Percentiles rank a stretch among this genome's conserved stretches.
phyloP scores from a whole-genome alignment of 495 filamentous ascomycete genomes.

The Xylaria palmicola region DNA sequence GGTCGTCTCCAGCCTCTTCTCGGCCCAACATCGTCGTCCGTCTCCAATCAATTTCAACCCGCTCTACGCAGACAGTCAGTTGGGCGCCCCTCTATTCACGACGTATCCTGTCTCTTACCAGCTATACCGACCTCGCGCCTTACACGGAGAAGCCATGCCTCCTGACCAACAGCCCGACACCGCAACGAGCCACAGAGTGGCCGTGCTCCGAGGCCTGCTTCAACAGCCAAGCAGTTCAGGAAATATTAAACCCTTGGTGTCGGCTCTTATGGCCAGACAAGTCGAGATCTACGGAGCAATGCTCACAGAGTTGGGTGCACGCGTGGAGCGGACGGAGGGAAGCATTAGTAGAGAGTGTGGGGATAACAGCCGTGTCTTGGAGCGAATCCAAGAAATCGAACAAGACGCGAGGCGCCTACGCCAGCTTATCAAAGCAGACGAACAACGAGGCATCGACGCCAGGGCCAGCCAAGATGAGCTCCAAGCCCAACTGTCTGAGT shows the following conservation, averaged over 20 bases:
- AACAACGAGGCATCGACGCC: background rate
- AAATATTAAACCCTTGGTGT: background rate
- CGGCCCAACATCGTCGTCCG: no score
- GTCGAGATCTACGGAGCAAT: slow-evolving; percentile 5
- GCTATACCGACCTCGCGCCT: background rate
- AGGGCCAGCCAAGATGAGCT: background rate
- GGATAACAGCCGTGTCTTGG: background rate
- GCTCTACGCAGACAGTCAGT: no score
- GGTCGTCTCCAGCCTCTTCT: no score
- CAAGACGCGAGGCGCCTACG: background rate
- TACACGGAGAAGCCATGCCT: background rate
- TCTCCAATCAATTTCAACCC: no score
- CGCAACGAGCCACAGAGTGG: background rate
- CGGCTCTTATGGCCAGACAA: slow-evolving; percentile 3
- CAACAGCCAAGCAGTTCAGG: background rate
- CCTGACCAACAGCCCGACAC: background rate
- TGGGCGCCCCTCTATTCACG: background rate
- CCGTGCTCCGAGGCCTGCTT: background rate
- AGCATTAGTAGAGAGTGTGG: background rate
- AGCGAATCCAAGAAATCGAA: background rate
- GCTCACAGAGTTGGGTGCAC: background rate
- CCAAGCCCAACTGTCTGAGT: background rate
- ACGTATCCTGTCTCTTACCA: background rate
- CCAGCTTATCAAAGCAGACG: background rate
- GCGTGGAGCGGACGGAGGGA: background rate